A percentile compares a stretch with the other conserved stretches of the same genome.
phyloP scores from a whole-genome alignment of 2,329 filamentous ascomycete species.

The Xylaria sp. region DNA sequence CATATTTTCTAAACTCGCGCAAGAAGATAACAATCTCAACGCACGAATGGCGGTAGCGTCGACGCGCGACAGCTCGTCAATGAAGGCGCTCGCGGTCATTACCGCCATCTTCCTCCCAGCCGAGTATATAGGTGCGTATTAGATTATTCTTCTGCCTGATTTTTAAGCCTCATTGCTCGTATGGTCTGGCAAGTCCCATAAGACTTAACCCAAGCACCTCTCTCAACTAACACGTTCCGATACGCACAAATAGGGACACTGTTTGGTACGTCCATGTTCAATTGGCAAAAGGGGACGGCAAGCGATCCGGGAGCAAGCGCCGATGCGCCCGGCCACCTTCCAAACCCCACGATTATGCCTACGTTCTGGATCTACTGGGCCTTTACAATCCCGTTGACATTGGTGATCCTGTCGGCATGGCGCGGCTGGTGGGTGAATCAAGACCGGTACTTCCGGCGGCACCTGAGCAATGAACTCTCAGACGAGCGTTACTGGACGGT shows the following conservation, averaged over 20 bases:
- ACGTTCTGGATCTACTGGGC: conserved; percentile 62
- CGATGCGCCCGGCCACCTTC: conserved; percentile 47
- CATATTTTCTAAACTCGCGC: conserved; percentile 62
- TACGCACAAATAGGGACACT: conserved; percentile 50
- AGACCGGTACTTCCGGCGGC: conserved; percentile 59
- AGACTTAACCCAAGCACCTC: not conserved
- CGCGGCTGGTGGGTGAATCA: conserved; percentile 61
- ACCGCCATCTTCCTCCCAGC: conserved; percentile 61
- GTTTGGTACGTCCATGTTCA: conserved; percentile 61
- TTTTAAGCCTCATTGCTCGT: not conserved
- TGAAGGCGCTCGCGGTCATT: conserved; percentile 61
- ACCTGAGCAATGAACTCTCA: conserved; percentile 59
- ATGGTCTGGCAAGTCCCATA: not conserved
- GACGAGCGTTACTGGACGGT: conserved; percentile 61
- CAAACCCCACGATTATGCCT: conserved; percentile 52
- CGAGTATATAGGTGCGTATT: conserved; percentile 52
- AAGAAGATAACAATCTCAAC: conserved; percentile 62
- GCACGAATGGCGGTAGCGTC: conserved; percentile 78
- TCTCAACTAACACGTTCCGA: not conserved
- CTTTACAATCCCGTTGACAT: conserved; percentile 56
- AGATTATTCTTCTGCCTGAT: not conserved
- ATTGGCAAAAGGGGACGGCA: conserved; percentile 52
- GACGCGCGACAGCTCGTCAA: conserved; percentile 66
- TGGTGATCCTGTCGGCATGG: conserved; percentile 57
- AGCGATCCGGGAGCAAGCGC: conserved; percentile 49